Percentiles rank a stretch among this genome's conserved stretches.
Evolutionary conservation across 1,139 yeast species (phyloP).

Genomic region (Diutina siamensis): DNA sequence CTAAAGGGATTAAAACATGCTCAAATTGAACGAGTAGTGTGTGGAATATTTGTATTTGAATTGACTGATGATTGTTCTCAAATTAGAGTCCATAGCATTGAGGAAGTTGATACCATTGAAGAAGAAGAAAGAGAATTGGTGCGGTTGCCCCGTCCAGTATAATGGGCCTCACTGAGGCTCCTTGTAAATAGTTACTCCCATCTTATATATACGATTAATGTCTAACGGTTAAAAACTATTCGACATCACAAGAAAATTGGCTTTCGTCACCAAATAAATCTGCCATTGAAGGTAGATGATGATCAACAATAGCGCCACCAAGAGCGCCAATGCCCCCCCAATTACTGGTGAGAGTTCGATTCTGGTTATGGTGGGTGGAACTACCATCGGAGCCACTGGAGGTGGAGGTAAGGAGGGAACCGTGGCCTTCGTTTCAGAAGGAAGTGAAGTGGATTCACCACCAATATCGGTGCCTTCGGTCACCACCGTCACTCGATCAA

Average conservation of each 20-base stretch:
- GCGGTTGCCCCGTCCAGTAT: not conserved
- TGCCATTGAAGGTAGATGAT: constrained; percentile 9
- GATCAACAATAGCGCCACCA: not conserved
- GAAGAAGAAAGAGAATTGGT: not conserved
- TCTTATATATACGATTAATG: no score
- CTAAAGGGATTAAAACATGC: not conserved
- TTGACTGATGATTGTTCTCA: constrained; percentile 45
- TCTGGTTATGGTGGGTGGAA: constrained; percentile 29
- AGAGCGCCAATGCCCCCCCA: not conserved
- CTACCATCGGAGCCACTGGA: not conserved
- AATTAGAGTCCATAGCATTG: constrained; percentile 64
- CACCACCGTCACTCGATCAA: constrained; percentile 14
- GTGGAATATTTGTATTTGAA: constrained; percentile 72
- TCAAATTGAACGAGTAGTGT: constrained; percentile 36
- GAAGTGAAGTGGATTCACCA: constrained; percentile 7
- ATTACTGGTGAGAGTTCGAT: not conserved
- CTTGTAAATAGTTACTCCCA: no score
- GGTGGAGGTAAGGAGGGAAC: not conserved
- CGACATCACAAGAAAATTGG: no score
- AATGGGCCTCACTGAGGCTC: not conserved
- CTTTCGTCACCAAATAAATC: constrained; percentile 26
- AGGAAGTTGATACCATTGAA: constrained; percentile 60
- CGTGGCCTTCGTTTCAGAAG: not conserved
- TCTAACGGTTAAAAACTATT: not conserved
- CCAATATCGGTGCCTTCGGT: constrained; percentile 7